A percentile compares a stretch with the other conserved stretches of the same genome.
Evolutionary conservation across 1,139 yeast species (phyloP).

Genomic region (Blastobotrys buckinghamii): DNA sequence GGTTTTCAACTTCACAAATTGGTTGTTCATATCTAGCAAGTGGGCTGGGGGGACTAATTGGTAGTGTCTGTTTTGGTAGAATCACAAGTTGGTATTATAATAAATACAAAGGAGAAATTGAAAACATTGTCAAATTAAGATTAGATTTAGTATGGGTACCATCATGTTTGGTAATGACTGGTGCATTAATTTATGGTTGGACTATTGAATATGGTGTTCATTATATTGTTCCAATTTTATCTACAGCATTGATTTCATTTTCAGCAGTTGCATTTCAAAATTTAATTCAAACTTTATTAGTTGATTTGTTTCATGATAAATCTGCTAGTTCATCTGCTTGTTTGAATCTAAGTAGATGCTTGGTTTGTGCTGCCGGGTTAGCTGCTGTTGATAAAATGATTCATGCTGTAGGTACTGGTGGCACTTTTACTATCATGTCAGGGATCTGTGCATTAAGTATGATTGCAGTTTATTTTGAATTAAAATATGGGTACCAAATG

Average conservation of each 20-base stretch:
- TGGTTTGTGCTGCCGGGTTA: slow-evolving; percentile 54
- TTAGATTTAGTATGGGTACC: slow-evolving; percentile 36
- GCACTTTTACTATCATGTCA: slow-evolving; percentile 55
- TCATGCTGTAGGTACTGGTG: slow-evolving; percentile 48
- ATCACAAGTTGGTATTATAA: slow-evolving; percentile 31
- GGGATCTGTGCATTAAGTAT: slow-evolving; percentile 32
- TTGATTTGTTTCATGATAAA: slow-evolving; percentile 54
- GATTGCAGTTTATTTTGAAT: slow-evolving; percentile 16
- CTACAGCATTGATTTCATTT: slow-evolving; percentile 44
- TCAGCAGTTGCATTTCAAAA: slow-evolving; percentile 49
- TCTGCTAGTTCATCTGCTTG: slow-evolving; percentile 59
- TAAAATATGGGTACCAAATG: slow-evolving; percentile 10
- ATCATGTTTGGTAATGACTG: slow-evolving; percentile 27
- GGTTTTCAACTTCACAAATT: slow-evolving; percentile 46
- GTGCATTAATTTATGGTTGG: slow-evolving; percentile 64
- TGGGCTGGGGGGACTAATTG: slow-evolving; percentile 36
- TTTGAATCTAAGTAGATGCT: slow-evolving; percentile 55
- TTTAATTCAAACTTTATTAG: slow-evolving; percentile 48
- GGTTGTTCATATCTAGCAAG: slow-evolving; percentile 52
- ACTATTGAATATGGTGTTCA: slow-evolving; percentile 45
- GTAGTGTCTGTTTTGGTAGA: slow-evolving; percentile 32
- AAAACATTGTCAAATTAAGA: slow-evolving; percentile 48
- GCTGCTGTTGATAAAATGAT: slow-evolving; percentile 59
- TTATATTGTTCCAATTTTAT: slow-evolving; percentile 51
- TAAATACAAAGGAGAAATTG: slow-evolving; percentile 24